Conservation (phyloP, 768 basidiomycete genomes). For the Suillus americanus region DNA sequence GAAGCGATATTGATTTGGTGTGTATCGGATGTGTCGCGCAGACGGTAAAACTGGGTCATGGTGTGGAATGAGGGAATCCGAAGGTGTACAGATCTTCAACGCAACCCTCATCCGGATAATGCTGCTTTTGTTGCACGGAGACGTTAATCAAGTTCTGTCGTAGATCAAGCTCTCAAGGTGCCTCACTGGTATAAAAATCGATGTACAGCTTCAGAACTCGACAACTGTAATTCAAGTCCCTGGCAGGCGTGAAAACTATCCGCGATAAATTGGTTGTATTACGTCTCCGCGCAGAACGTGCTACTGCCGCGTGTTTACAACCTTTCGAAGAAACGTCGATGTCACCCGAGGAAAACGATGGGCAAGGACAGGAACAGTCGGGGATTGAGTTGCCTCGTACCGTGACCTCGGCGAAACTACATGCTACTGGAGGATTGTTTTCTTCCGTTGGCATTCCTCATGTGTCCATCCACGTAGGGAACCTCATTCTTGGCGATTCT, state of each 20-base stretch:
- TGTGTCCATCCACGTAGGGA: constrained; percentile 65
- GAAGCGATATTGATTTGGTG: too few relatives aligned
- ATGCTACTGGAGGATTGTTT: constrained; percentile 22
- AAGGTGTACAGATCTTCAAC: too few relatives aligned
- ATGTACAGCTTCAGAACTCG: neutral
- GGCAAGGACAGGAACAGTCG: neutral
- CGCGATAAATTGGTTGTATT: neutral
- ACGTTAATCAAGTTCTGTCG: too few relatives aligned
- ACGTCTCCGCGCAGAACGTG: neutral
- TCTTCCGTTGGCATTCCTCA: constrained; percentile 73
- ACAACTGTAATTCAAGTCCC: neutral
- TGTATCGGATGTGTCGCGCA: too few relatives aligned
- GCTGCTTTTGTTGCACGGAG: too few relatives aligned
- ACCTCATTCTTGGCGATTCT: constrained; percentile 70
- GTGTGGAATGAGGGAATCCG: too few relatives aligned
- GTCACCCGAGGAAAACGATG: neutral
- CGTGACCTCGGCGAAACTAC: neutral
- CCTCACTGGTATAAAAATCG: neutral
- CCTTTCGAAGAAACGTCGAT: neutral
- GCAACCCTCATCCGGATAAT: too few relatives aligned
- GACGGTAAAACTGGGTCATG: too few relatives aligned
- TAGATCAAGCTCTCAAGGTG: neutral
- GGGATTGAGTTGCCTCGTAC: neutral
- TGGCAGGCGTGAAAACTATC: neutral
- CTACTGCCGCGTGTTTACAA: neutral